A percentile compares a stretch with the other conserved stretches of the same genome.
Conservation (phyloP, 1,284 basidiomycete genomes). For the Boletus holoroseus region DNA sequence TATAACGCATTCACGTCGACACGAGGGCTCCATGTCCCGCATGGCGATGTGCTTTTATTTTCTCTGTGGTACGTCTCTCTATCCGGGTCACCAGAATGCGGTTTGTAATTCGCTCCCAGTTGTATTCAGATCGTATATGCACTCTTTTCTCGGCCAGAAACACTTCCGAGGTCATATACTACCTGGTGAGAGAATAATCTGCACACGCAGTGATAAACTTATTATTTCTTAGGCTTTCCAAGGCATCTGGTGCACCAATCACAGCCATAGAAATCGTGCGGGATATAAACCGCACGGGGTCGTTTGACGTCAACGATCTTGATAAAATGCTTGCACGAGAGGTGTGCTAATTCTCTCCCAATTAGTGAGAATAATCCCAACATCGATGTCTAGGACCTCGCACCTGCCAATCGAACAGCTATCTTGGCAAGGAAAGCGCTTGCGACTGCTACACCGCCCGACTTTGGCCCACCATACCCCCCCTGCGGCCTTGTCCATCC, state of each 20-base stretch:
- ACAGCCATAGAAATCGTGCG: slow-evolving; percentile 60
- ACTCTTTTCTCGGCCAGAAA: slow-evolving; percentile 78
- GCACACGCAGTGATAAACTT: not conserved
- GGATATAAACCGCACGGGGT: slow-evolving; percentile 53
- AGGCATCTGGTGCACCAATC: slow-evolving; percentile 62
- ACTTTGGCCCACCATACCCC: slow-evolving; percentile 53
- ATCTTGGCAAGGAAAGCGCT: slow-evolving; percentile 35
- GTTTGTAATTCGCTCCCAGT: slow-evolving; percentile 33
- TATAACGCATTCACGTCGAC: slow-evolving; percentile 70
- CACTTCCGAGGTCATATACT: slow-evolving; percentile 72
- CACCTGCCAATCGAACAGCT: slow-evolving; percentile 37
- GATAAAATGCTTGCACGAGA: slow-evolving; percentile 48
- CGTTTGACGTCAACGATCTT: slow-evolving; percentile 52
- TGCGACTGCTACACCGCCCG: slow-evolving; percentile 33
- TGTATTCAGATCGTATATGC: slow-evolving; percentile 89
- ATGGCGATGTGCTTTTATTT: slow-evolving; percentile 84
- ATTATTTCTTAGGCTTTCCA: slow-evolving; percentile 42
- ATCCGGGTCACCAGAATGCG: not conserved
- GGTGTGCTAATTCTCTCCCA: slow-evolving; percentile 35
- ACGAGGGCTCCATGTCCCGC: slow-evolving; percentile 69
- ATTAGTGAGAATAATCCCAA: slow-evolving; percentile 8
- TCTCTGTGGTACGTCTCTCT: slow-evolving; percentile 55
- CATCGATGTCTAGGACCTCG: slow-evolving; percentile 35
- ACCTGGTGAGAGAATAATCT: slow-evolving; percentile 51
- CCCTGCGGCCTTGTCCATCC: slow-evolving; percentile 79